These are phyloP conservation scores for Filosporella fistucella DNA, from an alignment of 495 filamentous ascomycete genomes.

Conservation along the genomic window DNA sequence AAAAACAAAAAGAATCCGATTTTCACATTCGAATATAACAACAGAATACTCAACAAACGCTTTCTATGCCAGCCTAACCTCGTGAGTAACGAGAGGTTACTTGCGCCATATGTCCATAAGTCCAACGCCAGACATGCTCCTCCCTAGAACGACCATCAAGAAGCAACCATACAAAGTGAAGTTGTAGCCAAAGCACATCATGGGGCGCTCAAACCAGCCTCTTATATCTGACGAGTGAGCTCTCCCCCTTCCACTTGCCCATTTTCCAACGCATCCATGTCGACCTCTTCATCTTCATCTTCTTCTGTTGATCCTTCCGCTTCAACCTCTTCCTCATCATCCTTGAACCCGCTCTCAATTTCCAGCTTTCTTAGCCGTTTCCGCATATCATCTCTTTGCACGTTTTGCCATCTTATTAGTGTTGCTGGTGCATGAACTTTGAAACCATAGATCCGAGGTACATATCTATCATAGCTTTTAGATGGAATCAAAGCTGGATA, in stretches of 20 bases:
- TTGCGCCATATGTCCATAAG: constrained; percentile 12
- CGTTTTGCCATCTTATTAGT: constrained; percentile 85
- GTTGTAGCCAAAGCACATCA: background rate
- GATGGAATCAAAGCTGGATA: constrained; percentile 83
- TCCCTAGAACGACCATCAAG: constrained; percentile 9
- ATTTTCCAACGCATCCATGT: constrained; percentile 21
- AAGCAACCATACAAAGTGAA: constrained; percentile 5
- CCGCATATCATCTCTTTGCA: constrained; percentile 72
- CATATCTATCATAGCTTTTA: constrained; percentile 81
- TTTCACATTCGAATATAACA: no score
- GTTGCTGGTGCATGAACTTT: constrained; percentile 88
- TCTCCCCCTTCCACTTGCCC: constrained; percentile 17
- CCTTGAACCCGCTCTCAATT: constrained; percentile 55
- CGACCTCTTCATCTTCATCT: constrained; percentile 32
- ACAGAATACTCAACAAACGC: constrained; percentile 4
- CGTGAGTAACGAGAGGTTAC: background rate
- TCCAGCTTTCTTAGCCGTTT: constrained; percentile 56
- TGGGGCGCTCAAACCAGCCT: background rate
- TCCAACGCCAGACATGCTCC: constrained; percentile 18
- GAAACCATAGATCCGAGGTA: constrained; percentile 90
- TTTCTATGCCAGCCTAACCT: constrained; percentile 13
- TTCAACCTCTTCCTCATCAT: constrained; percentile 36
- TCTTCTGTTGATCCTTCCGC: constrained; percentile 35
- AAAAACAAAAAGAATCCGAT: no score
- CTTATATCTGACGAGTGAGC: constrained; percentile 8